Percentiles rank a stretch among this genome's conserved stretches.
These are phyloP conservation scores for Pichia sp. DNA, from an alignment of 1,139 yeast species.

Conservation along the genomic window DNA sequence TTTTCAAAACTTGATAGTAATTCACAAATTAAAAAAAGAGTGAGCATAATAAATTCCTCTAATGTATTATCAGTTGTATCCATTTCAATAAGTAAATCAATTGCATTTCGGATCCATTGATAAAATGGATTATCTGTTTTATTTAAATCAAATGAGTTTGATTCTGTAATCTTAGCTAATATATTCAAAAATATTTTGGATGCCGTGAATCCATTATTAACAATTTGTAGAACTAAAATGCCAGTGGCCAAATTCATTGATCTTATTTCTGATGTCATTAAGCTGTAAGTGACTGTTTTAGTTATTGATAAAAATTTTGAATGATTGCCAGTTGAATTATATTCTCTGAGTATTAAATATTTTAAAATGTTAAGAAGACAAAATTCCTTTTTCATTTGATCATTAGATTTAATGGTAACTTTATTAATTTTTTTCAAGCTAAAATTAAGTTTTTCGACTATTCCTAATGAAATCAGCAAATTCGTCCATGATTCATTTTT, in stretches of 20 bases:
- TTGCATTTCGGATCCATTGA: slow-evolving; percentile 17
- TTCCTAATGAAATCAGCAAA: slow-evolving; percentile 40
- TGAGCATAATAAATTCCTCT: slow-evolving; percentile 39
- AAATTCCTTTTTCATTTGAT: slow-evolving; percentile 43
- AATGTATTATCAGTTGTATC: slow-evolving; percentile 1
- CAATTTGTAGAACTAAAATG: slow-evolving; percentile 38
- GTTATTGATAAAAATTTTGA: slow-evolving; percentile 32
- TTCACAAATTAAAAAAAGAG: slow-evolving; percentile 40
- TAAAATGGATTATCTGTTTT: slow-evolving; percentile 7
- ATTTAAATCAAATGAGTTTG: background rate
- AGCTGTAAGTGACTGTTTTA: slow-evolving; percentile 32
- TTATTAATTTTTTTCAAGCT: slow-evolving; percentile 16
- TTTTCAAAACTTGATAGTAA: slow-evolving; percentile 36
- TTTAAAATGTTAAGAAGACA: slow-evolving; percentile 42
- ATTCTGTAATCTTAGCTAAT: slow-evolving; percentile 5
- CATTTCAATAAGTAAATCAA: slow-evolving; percentile 13
- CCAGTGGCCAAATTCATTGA: slow-evolving; percentile 83
- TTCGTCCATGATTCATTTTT: slow-evolving; percentile 44
- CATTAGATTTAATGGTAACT: slow-evolving; percentile 31
- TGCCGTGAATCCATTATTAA: slow-evolving; percentile 18
- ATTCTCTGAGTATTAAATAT: slow-evolving; percentile 43
- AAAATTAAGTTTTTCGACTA: slow-evolving; percentile 35
- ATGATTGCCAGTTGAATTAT: slow-evolving; percentile 36
- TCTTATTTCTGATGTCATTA: slow-evolving; percentile 53
- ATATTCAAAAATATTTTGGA: slow-evolving; percentile 13